Evolutionary conservation across 2,329 filamentous ascomycete genomes (phyloP), one percentile per base, ranked within the genome.

Genomic region (Penicillium sp.): DNA sequence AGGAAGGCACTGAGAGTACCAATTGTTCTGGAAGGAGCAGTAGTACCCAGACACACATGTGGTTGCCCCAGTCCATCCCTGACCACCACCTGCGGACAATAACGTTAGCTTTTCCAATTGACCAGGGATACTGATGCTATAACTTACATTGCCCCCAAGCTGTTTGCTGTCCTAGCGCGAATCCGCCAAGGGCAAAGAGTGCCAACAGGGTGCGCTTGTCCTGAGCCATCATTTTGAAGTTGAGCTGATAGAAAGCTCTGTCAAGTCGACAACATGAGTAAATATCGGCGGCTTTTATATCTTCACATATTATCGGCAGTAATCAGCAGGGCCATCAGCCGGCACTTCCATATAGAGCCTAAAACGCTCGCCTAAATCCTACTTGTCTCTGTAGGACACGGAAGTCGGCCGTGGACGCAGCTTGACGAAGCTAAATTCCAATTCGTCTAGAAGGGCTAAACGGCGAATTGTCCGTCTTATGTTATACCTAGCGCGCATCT

Each of bases 21-120:
- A 51, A n/a, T 22, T 24, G 16, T 51, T 51, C 24, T 36, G 19
- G 19, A 18, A 18, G 11, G 35, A 37, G 35, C 49, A 51, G 36
- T 36, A 24, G 49, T 51, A 51, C 18, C 49, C 49, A 19, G 49
- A 51, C 19, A 39, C 49, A 27, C 49, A 51, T 14, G 49, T 37
- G 19, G 49, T 51, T 16, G 18, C 11, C 13, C 49, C 49, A 11
- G 35, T 37, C 49, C 49, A 51, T 5, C 49, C 49, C 7, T 27
- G 14, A 27, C 49, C 49, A 11, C 49, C 49, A 24, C 49, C 49
- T 51, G 7, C 6, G 13, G 13, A 10, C 24, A 10, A n/a, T 4
- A 3, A n/a, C 14, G 7, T 16, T n/a, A 27, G 6, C 22, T 4
- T 27, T 27, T 44, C 22, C 22, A 22, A 22, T 22, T 9, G 1